Evolutionary conservation across 495 filamentous ascomycete genomes (phyloP).

Genomic region (Cryomyces minteri): DNA sequence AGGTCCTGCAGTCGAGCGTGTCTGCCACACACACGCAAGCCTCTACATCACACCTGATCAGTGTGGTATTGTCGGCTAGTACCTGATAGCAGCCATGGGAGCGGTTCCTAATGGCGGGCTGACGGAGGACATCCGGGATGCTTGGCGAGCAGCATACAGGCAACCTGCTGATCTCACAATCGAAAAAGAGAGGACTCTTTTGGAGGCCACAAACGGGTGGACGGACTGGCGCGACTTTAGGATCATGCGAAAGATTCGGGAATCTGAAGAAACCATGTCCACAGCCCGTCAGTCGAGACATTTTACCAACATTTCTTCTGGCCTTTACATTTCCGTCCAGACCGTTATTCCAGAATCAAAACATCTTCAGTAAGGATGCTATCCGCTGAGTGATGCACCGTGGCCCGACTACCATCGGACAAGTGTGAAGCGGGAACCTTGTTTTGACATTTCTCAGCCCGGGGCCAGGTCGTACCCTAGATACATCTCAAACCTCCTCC

Average conservation of each 20-base stretch:
- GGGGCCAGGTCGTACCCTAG: slow-evolving; percentile 32
- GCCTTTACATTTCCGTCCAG: slow-evolving; percentile 51
- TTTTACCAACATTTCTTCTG: slow-evolving; percentile 40
- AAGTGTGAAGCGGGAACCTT: slow-evolving; percentile 48
- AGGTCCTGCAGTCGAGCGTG: slow-evolving; percentile 43
- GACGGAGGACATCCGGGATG: slow-evolving; percentile 45
- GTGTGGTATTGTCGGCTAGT: slow-evolving; percentile 49
- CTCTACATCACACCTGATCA: slow-evolving; percentile 49
- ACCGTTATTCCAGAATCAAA: slow-evolving; percentile 36
- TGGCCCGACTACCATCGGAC: slow-evolving; percentile 43
- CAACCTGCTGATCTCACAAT: slow-evolving; percentile 55
- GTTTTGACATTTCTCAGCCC: slow-evolving; percentile 25
- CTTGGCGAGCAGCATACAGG: slow-evolving; percentile 56
- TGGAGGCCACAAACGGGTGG: slow-evolving; percentile 37
- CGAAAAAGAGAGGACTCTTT: slow-evolving; percentile 39
- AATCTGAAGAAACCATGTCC: slow-evolving; percentile 50
- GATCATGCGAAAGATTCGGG: slow-evolving; percentile 39
- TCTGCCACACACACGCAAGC: slow-evolving; percentile 58
- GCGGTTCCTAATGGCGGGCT: slow-evolving; percentile 47
- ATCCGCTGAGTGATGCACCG: slow-evolving; percentile 48
- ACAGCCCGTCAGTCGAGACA: slow-evolving; percentile 46
- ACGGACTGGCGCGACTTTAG: slow-evolving; percentile 47
- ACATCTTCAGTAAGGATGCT: slow-evolving; percentile 48
- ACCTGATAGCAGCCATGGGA: slow-evolving; percentile 49
- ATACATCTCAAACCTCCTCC: slow-evolving; percentile 52